phyloP scores from a whole-genome alignment of 2,329 filamentous ascomycete species.

The Exserohilum rostratum region DNA sequence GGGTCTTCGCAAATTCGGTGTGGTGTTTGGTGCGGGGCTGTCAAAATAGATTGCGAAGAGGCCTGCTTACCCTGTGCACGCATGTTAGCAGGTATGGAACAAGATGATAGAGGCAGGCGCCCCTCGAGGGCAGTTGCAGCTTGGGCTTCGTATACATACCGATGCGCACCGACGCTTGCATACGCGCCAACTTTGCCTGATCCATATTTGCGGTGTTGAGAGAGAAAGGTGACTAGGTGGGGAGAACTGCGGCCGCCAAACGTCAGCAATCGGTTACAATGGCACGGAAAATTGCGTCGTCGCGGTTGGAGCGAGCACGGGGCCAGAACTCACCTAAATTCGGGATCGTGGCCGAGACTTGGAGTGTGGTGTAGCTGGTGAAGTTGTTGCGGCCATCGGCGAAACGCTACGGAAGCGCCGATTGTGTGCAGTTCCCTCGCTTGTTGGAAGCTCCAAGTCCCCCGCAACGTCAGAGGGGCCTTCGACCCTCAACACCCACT shows the following conservation, averaged over 20 bases:
- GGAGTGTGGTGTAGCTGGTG: slow-evolving; percentile 34
- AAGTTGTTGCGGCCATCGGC: slow-evolving; percentile 32
- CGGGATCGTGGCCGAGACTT: slow-evolving; percentile 34
- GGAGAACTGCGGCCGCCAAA: slow-evolving; percentile 24
- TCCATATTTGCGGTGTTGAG: slow-evolving; percentile 51
- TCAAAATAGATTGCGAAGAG: slow-evolving; percentile 23
- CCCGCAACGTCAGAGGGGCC: slow-evolving; percentile 20
- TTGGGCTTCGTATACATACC: slow-evolving; percentile 41
- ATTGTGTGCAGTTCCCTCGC: slow-evolving; percentile 34
- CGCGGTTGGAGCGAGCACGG: slow-evolving; percentile 11
- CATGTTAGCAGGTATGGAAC: slow-evolving; percentile 27
- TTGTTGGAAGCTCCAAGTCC: slow-evolving; percentile 22
- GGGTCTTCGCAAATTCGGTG: slow-evolving; percentile 8
- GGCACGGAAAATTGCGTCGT: background rate
- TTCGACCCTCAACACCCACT: background rate
- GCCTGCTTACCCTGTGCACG: slow-evolving; percentile 42
- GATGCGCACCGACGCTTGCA: slow-evolving; percentile 53
- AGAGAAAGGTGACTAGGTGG: slow-evolving; percentile 25
- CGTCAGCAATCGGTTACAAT: slow-evolving; percentile 24
- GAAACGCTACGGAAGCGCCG: slow-evolving; percentile 31
- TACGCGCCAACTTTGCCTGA: slow-evolving; percentile 54
- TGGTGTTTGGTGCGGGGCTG: slow-evolving; percentile 24
- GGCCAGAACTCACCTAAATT: slow-evolving; percentile 32
- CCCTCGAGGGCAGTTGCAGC: background rate
- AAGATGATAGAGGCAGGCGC: slow-evolving; percentile 14